Evolutionary conservation across 306 rosid genomes (phyloP).

Genomic region (Alnus glutinosa): DNA sequence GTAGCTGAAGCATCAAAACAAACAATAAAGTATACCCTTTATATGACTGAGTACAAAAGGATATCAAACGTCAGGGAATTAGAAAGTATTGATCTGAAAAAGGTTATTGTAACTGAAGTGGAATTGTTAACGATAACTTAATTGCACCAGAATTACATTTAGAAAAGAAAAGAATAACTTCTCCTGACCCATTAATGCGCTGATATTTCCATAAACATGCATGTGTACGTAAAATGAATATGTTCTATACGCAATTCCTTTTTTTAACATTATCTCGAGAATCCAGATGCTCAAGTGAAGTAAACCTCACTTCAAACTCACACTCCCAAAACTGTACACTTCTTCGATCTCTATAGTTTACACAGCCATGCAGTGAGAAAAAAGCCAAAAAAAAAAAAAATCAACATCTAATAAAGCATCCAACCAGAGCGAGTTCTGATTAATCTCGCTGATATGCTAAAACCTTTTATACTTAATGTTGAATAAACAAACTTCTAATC

Average conservation of each 20-base stretch:
- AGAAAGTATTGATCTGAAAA: not conserved
- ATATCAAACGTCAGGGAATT: not conserved
- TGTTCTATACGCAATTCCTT: not conserved
- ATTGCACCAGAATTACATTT: not conserved
- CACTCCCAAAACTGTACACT: not conserved
- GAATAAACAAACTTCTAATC: not conserved
- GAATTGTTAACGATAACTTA: not conserved
- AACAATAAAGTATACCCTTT: not conserved
- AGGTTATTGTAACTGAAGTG: not conserved
- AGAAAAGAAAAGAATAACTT: not conserved
- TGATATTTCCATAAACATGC: not conserved
- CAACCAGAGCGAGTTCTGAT: not conserved
- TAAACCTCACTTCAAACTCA: not conserved
- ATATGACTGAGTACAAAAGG: too few relatives aligned
- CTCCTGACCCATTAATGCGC: not conserved
- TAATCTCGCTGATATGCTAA: not conserved
- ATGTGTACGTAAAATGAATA: not conserved
- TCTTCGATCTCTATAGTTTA: not conserved
- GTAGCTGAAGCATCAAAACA: conserved; percentile 36
- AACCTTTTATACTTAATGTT: not conserved
- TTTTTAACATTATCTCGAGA: not conserved
- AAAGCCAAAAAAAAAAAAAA: not conserved
- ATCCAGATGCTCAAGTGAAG: not conserved
- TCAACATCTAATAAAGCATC: not conserved
- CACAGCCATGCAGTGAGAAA: not conserved